These are phyloP conservation scores for Malassezia sp. DNA, from an alignment of 1,284 basidiomycete species.

Conservation along the genomic window DNA sequence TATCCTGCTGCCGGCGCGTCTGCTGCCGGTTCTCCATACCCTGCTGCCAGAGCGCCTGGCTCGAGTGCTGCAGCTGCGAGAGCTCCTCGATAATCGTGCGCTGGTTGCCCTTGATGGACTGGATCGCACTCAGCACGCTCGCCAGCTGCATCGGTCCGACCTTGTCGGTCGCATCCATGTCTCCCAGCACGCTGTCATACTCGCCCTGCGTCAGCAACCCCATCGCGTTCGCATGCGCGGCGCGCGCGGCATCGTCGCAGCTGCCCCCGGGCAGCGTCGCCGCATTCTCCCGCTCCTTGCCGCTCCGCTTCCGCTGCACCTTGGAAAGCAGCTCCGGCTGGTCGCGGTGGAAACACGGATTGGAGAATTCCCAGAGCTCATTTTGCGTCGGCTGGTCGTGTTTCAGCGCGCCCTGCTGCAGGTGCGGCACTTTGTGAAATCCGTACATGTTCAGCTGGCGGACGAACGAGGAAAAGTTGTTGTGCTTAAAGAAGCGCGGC, in stretches of 20 bases:
- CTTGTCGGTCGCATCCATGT: slow-evolving; percentile 17
- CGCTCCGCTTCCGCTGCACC: slow-evolving; percentile 59
- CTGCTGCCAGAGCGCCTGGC: slow-evolving; percentile 85
- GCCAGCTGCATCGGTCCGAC: slow-evolving; percentile 25
- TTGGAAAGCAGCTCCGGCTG: slow-evolving; percentile 81
- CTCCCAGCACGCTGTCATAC: slow-evolving; percentile 1
- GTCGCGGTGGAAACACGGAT: slow-evolving; percentile 74
- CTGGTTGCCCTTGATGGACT: slow-evolving; percentile 82
- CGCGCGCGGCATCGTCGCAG: slow-evolving; percentile 13
- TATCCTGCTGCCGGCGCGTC: slow-evolving; percentile 85
- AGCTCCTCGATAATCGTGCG: slow-evolving; percentile 75
- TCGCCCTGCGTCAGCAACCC: slow-evolving; percentile 27
- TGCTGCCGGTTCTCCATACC: slow-evolving; percentile 65
- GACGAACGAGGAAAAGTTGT: slow-evolving; percentile 74
- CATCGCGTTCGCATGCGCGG: slow-evolving; percentile 21
- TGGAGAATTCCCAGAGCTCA: slow-evolving; percentile 87
- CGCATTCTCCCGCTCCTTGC: slow-evolving; percentile 42
- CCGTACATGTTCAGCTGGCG: slow-evolving; percentile 70
- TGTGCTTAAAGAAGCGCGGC: slow-evolving; percentile 48
- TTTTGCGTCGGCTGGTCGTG: slow-evolving; percentile 52
- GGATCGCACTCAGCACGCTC: slow-evolving; percentile 64
- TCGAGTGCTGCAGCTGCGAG: slow-evolving; percentile 73
- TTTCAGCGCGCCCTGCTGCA: slow-evolving; percentile 79
- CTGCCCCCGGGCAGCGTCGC: slow-evolving; percentile 41
- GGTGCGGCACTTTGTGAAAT: slow-evolving; percentile 56